Conservation (phyloP, 495 filamentous ascomycete genomes). For the Evernia prunastri region DNA sequence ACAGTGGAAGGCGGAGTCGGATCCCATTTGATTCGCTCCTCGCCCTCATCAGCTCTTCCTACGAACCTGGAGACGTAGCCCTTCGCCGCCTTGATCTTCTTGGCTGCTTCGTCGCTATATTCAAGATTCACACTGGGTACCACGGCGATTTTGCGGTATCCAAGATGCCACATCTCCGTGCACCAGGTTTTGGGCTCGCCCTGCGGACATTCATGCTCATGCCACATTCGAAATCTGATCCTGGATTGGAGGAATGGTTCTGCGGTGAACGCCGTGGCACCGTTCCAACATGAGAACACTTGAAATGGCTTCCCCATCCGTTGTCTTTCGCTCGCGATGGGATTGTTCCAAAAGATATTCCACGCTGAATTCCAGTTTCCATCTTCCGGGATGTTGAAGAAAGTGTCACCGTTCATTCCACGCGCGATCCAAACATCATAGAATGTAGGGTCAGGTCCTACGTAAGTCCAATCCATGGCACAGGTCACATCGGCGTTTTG, state of each 20-base stretch:
- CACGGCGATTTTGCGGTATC: constrained; percentile 20
- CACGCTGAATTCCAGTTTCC: constrained; percentile 37
- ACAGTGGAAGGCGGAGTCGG: constrained; percentile 26
- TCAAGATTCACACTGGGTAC: constrained; percentile 39
- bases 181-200: constrained; percentile 16
- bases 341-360: constrained; percentile 26
- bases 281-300: constrained; percentile 52
- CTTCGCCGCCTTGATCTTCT: constrained; percentile 36
- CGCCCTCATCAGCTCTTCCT: constrained; percentile 20
- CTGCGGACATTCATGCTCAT: constrained; percentile 13
- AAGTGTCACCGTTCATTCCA: constrained; percentile 42
- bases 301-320: constrained; percentile 41
- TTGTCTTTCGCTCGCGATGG: constrained; percentile 25
- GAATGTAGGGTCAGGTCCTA: constrained; percentile 38
- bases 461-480: constrained; percentile 48
- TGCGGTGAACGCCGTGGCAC: constrained; percentile 35
- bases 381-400: constrained; percentile 43
- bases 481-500: constrained; percentile 48
- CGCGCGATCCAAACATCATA: constrained; percentile 50
- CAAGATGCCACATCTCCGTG: constrained; percentile 17
- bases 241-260: constrained; percentile 32
- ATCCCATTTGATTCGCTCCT: constrained; percentile 26
- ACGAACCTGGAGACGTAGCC: constrained; percentile 32
- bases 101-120: constrained; percentile 35
- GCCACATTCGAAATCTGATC: constrained; percentile 33